Conservation (phyloP, 768 basidiomycete genomes). For the Hebeloma cylindrosporum region DNA sequence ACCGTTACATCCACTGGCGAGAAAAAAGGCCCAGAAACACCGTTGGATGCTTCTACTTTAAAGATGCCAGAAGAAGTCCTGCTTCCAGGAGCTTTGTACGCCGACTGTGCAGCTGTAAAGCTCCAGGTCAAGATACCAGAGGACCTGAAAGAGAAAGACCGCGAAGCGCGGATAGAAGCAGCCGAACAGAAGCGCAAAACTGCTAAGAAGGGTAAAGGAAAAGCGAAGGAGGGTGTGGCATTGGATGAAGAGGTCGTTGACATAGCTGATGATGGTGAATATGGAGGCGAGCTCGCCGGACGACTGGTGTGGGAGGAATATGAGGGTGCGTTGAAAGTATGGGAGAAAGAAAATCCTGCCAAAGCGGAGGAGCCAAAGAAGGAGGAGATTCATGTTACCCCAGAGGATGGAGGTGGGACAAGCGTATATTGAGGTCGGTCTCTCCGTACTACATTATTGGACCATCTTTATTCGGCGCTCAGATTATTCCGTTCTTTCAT, state of each 20-base stretch:
- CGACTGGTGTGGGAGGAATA: conserved; percentile 76
- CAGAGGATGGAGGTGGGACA: too few species aligned
- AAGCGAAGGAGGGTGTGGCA: conserved; percentile 13
- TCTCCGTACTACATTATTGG: too few species aligned
- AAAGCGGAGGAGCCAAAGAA: conserved; percentile 16
- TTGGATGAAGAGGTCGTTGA: conserved; percentile 34
- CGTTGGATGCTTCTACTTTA: conserved; percentile 16
- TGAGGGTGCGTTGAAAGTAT: conserved; percentile 62
- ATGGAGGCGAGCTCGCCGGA: conserved; percentile 69
- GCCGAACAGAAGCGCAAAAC: conserved; percentile 22
- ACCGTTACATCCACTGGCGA: conserved; percentile 12
- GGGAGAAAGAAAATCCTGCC: conserved; percentile 51
- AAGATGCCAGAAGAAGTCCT: conserved; percentile 58
- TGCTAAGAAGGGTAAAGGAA: conserved; percentile 7
- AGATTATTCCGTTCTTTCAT: too few species aligned
- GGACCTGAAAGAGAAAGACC: conserved; percentile 18
- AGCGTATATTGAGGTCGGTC: too few species aligned
- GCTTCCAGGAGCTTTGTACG: conserved; percentile 75
- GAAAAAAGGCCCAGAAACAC: conserved; percentile 6
- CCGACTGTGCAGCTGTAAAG: conserved; percentile 68
- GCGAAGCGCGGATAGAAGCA: conserved; percentile 10
- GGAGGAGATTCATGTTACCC: not conserved
- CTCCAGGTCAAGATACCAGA: conserved; percentile 35
- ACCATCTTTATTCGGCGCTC: too few species aligned
- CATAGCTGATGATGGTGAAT: conserved; percentile 63